These are phyloP conservation scores for Saturnispora serradocipensis DNA, from an alignment of 805 yeast species.

Conservation along the genomic window DNA sequence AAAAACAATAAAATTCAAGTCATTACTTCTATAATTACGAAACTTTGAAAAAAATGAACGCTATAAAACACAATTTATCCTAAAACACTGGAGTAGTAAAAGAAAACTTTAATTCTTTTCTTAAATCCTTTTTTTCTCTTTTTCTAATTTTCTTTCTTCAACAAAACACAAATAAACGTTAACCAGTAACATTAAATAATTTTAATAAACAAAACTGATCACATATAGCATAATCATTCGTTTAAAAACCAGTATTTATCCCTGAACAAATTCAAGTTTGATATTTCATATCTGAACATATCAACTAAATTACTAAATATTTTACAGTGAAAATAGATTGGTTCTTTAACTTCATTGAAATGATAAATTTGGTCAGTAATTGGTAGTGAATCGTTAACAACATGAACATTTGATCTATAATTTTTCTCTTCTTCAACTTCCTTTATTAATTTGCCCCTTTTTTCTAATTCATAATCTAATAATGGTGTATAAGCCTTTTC, in stretches of 20 bases:
- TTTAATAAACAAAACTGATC: background rate
- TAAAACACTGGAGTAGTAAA: background rate
- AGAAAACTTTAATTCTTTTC: background rate
- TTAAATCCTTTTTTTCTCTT: background rate
- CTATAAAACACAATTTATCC: background rate
- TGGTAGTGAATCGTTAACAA: conserved; percentile 23
- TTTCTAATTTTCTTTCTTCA: background rate
- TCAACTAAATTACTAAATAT: conserved; percentile 39
- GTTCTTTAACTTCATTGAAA: conserved; percentile 27
- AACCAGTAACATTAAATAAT: background rate
- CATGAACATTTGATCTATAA: conserved; percentile 30
- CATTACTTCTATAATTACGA: background rate
- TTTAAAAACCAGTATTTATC: conserved; percentile 23
- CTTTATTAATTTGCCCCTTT: conserved; percentile 8
- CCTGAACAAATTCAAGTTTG: conserved; percentile 20
- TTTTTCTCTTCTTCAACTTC: conserved; percentile 25
- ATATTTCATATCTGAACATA: conserved; percentile 34
- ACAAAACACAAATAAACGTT: background rate
- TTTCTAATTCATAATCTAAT: conserved; percentile 24
- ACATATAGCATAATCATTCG: background rate
- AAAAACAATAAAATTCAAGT: background rate
- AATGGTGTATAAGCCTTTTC: conserved; percentile 26
- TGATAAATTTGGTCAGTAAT: conserved; percentile 34
- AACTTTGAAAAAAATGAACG: background rate
- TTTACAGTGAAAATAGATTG: conserved; percentile 44